Conservation (phyloP, 768 basidiomycete species). For the Pholiota microspora region DNA sequence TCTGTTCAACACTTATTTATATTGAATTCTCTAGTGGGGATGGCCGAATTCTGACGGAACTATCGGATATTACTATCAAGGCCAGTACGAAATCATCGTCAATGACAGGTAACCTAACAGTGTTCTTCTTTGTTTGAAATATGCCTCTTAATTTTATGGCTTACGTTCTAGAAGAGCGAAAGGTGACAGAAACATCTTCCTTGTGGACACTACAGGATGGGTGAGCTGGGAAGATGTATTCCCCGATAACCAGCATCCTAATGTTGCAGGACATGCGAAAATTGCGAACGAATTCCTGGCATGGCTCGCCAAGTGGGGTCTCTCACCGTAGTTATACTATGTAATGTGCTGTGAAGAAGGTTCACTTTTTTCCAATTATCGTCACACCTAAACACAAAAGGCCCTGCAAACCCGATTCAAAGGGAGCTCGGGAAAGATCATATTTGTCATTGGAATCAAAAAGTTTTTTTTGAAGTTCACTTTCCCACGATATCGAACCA, state of each 20-base stretch:
- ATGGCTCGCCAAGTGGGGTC: conserved; percentile 48
- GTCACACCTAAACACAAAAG: too few relatives aligned
- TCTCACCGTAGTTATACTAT: conserved; percentile 18
- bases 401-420: too few relatives aligned
- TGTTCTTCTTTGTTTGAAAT: neutral
- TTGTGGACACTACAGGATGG: conserved; percentile 59
- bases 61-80: conserved; percentile 43
- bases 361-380: too few relatives aligned
- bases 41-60: conserved; percentile 52
- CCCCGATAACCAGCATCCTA: conserved; percentile 49
- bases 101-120: conserved; percentile 28
- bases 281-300: conserved; percentile 44
- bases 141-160: neutral
- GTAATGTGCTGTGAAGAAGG: neutral
- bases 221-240: conserved; percentile 49
- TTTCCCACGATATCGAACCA: too few relatives aligned
- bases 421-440: too few relatives aligned
- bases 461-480: too few relatives aligned
- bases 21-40: conserved; percentile 39
- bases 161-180: conserved; percentile 27
- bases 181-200: conserved; percentile 47
- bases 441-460: too few relatives aligned
- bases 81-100: conserved; percentile 46
- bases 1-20: neutral
- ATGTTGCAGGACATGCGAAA: conserved; percentile 42